Evolutionary conservation across 2,329 filamentous ascomycete genomes (phyloP).

Genomic region (Diaporthe batatas): DNA sequence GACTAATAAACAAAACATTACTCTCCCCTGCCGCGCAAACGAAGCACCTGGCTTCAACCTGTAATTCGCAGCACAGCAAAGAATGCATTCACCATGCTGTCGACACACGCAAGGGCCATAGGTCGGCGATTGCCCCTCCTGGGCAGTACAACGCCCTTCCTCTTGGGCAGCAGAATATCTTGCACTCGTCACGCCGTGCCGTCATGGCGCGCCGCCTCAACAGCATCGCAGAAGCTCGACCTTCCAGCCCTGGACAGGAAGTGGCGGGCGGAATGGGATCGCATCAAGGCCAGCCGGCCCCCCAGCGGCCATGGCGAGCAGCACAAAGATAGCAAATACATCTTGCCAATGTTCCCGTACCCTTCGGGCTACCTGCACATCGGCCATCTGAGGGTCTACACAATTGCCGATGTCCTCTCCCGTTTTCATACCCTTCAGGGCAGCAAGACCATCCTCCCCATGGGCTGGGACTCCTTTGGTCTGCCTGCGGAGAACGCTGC

Average conservation of each 20-base stretch:
- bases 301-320: conserved; percentile 41
- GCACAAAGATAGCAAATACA: conserved; percentile 67
- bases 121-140: conserved; percentile 46
- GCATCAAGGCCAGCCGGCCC: conserved; percentile 41
- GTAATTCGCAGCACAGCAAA: conserved; percentile 37
- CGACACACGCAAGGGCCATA: conserved; percentile 48
- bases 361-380: conserved; percentile 89
- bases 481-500: conserved; percentile 93
- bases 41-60: conserved; percentile 35
- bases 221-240: conserved; percentile 54
- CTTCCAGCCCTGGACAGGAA: conserved; percentile 63
- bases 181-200: conserved; percentile 8
- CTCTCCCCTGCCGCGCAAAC: not conserved
- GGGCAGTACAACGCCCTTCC: conserved; percentile 36
- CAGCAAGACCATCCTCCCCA: conserved; percentile 83
- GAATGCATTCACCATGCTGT: conserved; percentile 48
- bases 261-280: conserved; percentile 64
- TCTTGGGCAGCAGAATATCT: conserved; percentile 37
- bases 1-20: conserved; percentile 33
- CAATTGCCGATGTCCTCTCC: conserved; percentile 87
- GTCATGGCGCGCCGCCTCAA: conserved; percentile 40
- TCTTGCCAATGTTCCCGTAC: conserved; percentile 94
- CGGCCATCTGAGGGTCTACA: conserved; percentile 89
- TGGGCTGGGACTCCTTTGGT: conserved; percentile 95
- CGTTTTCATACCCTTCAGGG: conserved; percentile 83